A percentile compares a stretch with the other conserved stretches of the same genome.
Conservation (phyloP, 2,329 filamentous ascomycete genomes). For the Cordyceps farinosa region DNA sequence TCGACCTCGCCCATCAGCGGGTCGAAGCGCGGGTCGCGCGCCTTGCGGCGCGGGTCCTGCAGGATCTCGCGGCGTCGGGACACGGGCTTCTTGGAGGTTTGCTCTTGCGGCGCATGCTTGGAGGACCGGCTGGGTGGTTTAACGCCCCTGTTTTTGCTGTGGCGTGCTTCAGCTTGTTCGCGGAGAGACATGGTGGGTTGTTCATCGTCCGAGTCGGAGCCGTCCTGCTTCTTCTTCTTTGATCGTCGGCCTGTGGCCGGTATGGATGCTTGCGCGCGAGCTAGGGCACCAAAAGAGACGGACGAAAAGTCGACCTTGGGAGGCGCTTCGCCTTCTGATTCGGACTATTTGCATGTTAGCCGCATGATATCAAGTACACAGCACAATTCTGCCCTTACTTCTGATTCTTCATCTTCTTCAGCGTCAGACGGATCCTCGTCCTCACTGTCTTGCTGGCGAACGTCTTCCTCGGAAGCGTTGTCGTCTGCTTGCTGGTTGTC, state of each 20-base stretch:
- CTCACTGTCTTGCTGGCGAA: slow-evolving; percentile 27
- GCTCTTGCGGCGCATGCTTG: slow-evolving; percentile 86
- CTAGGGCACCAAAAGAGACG: slow-evolving; percentile 86
- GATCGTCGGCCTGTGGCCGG: slow-evolving; percentile 30
- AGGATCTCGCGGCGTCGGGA: slow-evolving; percentile 75
- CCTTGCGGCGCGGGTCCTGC: slow-evolving; percentile 50
- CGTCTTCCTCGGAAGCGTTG: slow-evolving; percentile 29
- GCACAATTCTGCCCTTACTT: slow-evolving; percentile 22
- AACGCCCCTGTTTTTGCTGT: slow-evolving; percentile 13
- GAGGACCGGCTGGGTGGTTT: slow-evolving; percentile 42
- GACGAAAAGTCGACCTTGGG: slow-evolving; percentile 47
- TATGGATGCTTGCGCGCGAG: slow-evolving; percentile 75
- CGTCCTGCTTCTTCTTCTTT: slow-evolving; percentile 30
- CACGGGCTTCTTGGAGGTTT: slow-evolving; percentile 80
- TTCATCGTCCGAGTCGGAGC: slow-evolving; percentile 24
- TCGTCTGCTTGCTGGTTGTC: slow-evolving; percentile 26
- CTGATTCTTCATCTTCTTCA: slow-evolving; percentile 30
- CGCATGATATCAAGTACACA: too few species aligned
- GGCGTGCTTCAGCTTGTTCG: slow-evolving; percentile 29
- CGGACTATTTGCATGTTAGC: slow-evolving; percentile 21
- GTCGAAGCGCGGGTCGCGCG: slow-evolving; percentile 88
- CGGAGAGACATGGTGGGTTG: slow-evolving; percentile 27
- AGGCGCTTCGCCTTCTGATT: slow-evolving; percentile 30
- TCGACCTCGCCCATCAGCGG: slow-evolving; percentile 52
- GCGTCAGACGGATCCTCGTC: slow-evolving; percentile 29